Evolutionary conservation across 805 yeast species (phyloP), one percentile per base, ranked within the genome.

Genomic region (Barnettozyma pratensis): DNA sequence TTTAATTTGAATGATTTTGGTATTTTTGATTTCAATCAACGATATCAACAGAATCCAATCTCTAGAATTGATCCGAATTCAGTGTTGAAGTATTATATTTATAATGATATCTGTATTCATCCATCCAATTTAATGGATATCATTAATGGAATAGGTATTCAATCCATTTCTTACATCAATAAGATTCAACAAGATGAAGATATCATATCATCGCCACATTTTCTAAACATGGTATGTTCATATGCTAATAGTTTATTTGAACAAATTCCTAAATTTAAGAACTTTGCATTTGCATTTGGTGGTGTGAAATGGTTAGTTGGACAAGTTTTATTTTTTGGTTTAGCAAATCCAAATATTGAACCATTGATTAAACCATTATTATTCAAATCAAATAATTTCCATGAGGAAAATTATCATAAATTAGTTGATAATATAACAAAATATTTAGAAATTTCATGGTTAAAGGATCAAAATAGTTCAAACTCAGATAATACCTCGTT

Each of bases 291-390:
- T 43, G 54, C 54, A 7, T 48, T 45, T 38, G 54, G 54, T 40
- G 54, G 54, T 39, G 51, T 48, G 6, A 51, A 51, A 42, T 51
- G 54, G 54, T 37, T 51, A 37, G 50, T 49, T 19, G 54, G 54
- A 4, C 54, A 51, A 38, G 47, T 51, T 6, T 34, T 51, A 10
- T 45, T 51, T 34, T 51, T 48, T 45, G 47, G 49, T 6, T 34
- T 45, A 12, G 32, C 49, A 1, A 48, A 51, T 34, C 47, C 51
- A 4, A 36, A 48, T 9, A 31, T 45, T 34, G 54, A 45, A 30
- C 44, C 48, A 2, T 35, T 49, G 25, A 44, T 51, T 19, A 47
- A 51, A 25, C 46, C 51, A 12, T 10, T 51, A 6, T 35, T 51
- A n/a, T 51, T 51, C 42, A 51, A 51, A 37, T 50, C 50, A 5